phyloP scores from a whole-genome alignment of 345 rosid species.

The Pseudoturritis turrita region DNA sequence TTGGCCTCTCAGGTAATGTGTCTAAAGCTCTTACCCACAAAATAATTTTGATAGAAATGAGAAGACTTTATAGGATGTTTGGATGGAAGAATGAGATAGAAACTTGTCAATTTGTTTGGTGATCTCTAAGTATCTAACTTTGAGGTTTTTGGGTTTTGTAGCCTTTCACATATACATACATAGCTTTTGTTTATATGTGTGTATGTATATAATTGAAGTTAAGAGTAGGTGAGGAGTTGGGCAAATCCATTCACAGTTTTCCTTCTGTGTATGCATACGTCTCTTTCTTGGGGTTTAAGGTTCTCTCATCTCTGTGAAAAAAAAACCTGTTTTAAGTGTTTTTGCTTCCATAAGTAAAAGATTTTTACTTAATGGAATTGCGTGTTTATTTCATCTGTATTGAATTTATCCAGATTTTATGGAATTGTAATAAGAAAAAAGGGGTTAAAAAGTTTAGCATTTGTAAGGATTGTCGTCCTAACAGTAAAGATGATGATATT shows the following conservation, averaged over 20 bases:
- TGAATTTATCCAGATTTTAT: neutral
- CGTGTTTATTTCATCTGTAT: neutral
- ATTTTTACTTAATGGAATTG: neutral
- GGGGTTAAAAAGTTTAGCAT: neutral
- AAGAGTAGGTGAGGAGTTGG: constrained; percentile 21
- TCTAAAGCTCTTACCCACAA: neutral
- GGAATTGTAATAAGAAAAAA: neutral
- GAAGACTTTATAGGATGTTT: constrained; percentile 11
- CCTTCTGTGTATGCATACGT: neutral
- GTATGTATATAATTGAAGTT: neutral
- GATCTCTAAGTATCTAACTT: constrained; percentile 48
- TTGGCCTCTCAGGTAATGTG: neutral
- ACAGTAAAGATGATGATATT: neutral
- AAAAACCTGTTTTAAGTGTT: neutral
- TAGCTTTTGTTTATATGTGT: neutral
- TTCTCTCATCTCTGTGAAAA: neutral
- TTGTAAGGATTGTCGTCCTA: neutral
- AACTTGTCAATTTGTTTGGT: constrained; percentile 50
- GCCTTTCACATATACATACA: neutral
- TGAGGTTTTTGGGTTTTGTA: constrained; percentile 3
- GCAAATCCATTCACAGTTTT: neutral
- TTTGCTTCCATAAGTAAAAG: neutral
- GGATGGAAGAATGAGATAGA: constrained; percentile 16
- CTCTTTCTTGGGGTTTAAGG: neutral
- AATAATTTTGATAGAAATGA: neutral